phyloP scores from a whole-genome alignment of 2,329 filamentous ascomycete genomes.

The Clonostachys solani region DNA sequence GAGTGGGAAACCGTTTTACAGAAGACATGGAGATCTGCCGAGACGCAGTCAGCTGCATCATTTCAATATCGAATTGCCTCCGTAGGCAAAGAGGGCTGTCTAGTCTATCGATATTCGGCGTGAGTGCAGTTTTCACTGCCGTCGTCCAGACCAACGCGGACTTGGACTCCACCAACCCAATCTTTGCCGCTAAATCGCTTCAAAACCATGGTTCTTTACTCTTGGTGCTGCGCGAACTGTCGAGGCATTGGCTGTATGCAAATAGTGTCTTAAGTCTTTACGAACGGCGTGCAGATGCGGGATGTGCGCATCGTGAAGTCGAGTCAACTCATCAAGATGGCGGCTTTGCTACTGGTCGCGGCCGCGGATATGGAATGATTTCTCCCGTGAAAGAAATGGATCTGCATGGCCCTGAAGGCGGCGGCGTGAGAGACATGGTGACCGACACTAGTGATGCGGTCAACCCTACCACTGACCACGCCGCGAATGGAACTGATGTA shows the following conservation, averaged over 20 bases:
- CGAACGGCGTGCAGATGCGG: too few relatives aligned
- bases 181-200: conserved; percentile 20
- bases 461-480: too few relatives aligned
- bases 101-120: conserved; percentile 17
- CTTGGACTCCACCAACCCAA: conserved; percentile 17
- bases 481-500: too few relatives aligned
- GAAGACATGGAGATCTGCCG: conserved; percentile 21
- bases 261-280: conserved; percentile 21
- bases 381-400: too few relatives aligned
- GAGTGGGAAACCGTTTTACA: background rate
- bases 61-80: conserved; percentile 22
- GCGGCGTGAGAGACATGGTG: too few relatives aligned
- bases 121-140: conserved; percentile 22
- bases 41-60: conserved; percentile 17
- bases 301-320: too few relatives aligned
- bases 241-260: conserved; percentile 22
- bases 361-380: too few relatives aligned
- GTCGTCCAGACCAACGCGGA: conserved; percentile 20
- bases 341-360: too few relatives aligned
- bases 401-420: too few relatives aligned
- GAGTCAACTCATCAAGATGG: too few relatives aligned
- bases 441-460: too few relatives aligned
- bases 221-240: conserved; percentile 16
- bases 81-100: conserved; percentile 10
- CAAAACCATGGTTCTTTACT: conserved; percentile 19